These are phyloP conservation scores for Ambispora gerdemannii DNA, from an alignment of 192 early-diverging fungal species.

Conservation along the genomic window DNA sequence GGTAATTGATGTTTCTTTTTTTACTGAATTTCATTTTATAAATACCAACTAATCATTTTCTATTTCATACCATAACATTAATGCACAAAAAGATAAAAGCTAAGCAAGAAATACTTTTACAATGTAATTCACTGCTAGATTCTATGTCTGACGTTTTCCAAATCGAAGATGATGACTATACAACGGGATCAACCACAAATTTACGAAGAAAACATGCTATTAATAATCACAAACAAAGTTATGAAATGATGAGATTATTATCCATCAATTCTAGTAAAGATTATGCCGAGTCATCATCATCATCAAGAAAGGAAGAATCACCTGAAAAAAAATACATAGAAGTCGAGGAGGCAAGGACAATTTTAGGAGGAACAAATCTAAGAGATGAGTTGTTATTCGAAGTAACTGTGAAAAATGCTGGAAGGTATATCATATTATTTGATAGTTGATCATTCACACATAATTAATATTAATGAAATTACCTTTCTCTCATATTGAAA, in stretches of 20 bases:
- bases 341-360: not conserved
- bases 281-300: too few species aligned
- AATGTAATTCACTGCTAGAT: not conserved
- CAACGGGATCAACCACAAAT: too few species aligned
- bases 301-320: too few species aligned
- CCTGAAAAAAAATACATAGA: not conserved
- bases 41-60: too few species aligned
- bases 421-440: not conserved
- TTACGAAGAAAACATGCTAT: too few species aligned
- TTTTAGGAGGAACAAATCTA: not conserved
- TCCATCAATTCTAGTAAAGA: too few species aligned
- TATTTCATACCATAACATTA: too few species aligned
- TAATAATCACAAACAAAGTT: too few species aligned
- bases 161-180: not conserved
- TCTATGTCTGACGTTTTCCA: not conserved
- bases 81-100: not conserved
- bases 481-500: too few species aligned
- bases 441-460: not conserved
- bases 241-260: too few species aligned
- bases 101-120: not conserved
- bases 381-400: not conserved
- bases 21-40: not conserved
- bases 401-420: not conserved
- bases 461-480: not conserved
- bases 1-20: not conserved